Conservation (phyloP, 2,329 filamentous ascomycete genomes). For the Alternaria sp. region DNA sequence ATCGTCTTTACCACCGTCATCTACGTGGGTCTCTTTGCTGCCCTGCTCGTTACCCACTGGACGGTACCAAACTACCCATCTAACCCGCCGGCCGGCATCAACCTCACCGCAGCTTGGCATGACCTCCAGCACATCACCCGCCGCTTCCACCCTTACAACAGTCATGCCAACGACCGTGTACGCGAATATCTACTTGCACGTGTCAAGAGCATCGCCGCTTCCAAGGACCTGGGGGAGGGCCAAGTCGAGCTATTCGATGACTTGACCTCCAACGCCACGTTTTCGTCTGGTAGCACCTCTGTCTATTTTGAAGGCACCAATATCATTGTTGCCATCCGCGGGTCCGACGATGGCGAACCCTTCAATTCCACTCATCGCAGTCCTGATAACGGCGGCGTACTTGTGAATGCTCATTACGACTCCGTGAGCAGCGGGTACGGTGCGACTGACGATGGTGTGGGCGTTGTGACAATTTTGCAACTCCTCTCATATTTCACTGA, state of each 20-base stretch:
- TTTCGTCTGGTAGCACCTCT: constrained; percentile 60
- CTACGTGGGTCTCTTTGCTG: constrained; percentile 80
- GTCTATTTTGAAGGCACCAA: constrained; percentile 95
- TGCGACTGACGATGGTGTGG: constrained; percentile 92
- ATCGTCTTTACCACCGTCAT: constrained; percentile 78
- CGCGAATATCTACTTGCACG: constrained; percentile 77
- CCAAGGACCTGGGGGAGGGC: constrained; percentile 57
- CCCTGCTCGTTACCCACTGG: constrained; percentile 77
- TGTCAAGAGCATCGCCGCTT: constrained; percentile 72
- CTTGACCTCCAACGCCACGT: constrained; percentile 78
- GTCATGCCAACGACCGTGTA: constrained; percentile 80
- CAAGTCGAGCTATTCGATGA: constrained; percentile 79
- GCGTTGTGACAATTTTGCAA: constrained; percentile 85
- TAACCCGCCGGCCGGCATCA: constrained; percentile 68
- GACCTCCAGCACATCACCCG: constrained; percentile 80
- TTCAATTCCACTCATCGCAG: constrained; percentile 69
- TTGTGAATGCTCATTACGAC: constrained; percentile 96
- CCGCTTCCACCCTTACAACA: constrained; percentile 88
- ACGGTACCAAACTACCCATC: constrained; percentile 73
- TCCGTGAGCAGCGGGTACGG: constrained; percentile 91
- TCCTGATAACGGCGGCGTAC: constrained; percentile 74
- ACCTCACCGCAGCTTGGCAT: constrained; percentile 84
- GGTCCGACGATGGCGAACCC: constrained; percentile 72
- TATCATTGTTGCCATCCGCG: constrained; percentile 89
- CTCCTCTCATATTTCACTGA: constrained; percentile 84